These are phyloP conservation scores for Chrysanthemum makinoi DNA, from an alignment of 129 eudicot genomes.

Conservation along the genomic window DNA sequence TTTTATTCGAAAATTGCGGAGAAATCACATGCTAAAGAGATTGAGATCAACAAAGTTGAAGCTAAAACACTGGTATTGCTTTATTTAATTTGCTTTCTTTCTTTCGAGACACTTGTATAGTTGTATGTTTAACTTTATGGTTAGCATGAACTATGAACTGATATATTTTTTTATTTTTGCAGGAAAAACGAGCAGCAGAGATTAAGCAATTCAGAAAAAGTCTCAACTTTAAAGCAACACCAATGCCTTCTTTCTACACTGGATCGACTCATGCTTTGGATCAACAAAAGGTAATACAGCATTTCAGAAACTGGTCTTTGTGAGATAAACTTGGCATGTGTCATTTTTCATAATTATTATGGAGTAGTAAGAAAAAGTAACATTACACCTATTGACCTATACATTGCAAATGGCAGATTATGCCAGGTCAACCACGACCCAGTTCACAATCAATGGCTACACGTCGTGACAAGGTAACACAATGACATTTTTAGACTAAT, in stretches of 20 bases:
- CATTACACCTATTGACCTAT: background rate
- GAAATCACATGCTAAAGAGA: conserved; percentile 50
- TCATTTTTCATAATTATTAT: background rate
- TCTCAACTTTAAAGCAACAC: conserved; percentile 73
- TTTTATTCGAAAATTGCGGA: conserved; percentile 45
- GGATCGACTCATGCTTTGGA: conserved; percentile 34
- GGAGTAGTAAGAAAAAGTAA: background rate
- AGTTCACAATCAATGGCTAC: conserved; percentile 28
- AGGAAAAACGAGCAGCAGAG: conserved; percentile 64
- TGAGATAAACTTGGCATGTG: background rate
- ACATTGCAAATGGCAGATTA: conserved; percentile 37
- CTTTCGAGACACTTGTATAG: too few relatives aligned
- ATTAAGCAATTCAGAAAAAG: conserved; percentile 57
- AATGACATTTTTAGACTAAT: background rate
- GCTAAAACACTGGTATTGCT: conserved; percentile 46
- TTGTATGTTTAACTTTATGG: too few relatives aligned
- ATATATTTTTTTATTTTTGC: conserved; percentile 17
- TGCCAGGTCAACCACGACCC: conserved; percentile 29
- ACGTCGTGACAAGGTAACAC: conserved; percentile 11
- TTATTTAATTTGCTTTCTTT: too few relatives aligned
- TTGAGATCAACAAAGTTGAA: conserved; percentile 40
- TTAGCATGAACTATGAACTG: too few relatives aligned
- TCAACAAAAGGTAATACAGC: conserved; percentile 50
- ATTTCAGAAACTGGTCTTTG: background rate
- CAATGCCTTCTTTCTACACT: conserved; percentile 76